These are phyloP conservation scores for Sonneratia caseolaris DNA, from an alignment of 345 rosid genomes.

Conservation along the genomic window DNA sequence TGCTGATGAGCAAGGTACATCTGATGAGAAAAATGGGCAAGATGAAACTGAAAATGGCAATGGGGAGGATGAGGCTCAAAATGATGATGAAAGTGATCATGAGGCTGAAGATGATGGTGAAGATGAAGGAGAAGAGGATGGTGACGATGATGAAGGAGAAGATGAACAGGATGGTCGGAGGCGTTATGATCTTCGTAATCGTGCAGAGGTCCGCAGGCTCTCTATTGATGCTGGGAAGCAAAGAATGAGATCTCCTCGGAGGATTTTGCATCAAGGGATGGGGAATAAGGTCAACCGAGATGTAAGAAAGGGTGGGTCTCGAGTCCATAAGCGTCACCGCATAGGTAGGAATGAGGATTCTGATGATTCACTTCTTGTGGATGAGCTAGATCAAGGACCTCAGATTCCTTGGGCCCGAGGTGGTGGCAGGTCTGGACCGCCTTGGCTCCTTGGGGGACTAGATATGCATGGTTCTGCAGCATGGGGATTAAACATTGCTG, in stretches of 20 bases:
- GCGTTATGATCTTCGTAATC: conserved; percentile 94
- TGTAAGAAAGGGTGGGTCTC: conserved; percentile 85
- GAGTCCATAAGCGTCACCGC: conserved; percentile 91
- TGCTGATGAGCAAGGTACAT: conserved; percentile 56
- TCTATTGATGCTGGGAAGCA: conserved; percentile 73
- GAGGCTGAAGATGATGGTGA: conserved; percentile 33
- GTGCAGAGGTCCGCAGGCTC: conserved; percentile 81
- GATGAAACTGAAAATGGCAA: conserved; percentile 79
- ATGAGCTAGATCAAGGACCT: conserved; percentile 98
- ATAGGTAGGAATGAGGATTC: conserved; percentile 80
- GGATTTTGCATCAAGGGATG: conserved; percentile 95
- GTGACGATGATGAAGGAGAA: conserved; percentile 64
- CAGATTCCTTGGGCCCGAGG: conserved; percentile 91
- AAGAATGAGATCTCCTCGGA: conserved; percentile 79
- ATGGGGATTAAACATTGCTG: conserved; percentile 86
- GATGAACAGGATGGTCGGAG: conserved; percentile 91
- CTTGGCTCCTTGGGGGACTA: conserved; percentile 96
- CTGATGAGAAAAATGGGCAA: conserved; percentile 66
- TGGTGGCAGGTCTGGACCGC: conserved; percentile 89
- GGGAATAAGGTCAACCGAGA: conserved; percentile 81
- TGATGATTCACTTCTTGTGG: conserved; percentile 99
- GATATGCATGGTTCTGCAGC: conserved; percentile 76
- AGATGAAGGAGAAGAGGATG: conserved; percentile 56
- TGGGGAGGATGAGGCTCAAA: conserved; percentile 47
- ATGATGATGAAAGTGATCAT: conserved; percentile 40